Base-by-base conservation (phyloP, 805 yeast genomes). In the Yarrowia sp. region DNA sequence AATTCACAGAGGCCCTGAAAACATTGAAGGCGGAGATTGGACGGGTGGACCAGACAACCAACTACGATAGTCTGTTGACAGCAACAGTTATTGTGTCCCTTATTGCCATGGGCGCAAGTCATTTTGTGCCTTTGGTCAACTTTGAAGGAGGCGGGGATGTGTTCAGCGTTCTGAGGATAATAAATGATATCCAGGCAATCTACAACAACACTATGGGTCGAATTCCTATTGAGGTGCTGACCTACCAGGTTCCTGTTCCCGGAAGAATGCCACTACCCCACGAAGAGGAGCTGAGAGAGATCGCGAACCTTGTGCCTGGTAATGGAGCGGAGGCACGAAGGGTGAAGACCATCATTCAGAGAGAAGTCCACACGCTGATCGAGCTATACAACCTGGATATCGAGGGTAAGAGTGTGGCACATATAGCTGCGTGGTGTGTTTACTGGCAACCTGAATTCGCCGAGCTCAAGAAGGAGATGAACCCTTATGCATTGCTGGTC, bases 341-440 rank as follows among this genome's bases (percentile, higher is more conserved):
- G n/a, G 58, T 52, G 3, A 1, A 43, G 9, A 36, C 11, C 15
- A 16, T 38, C 16, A 9, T 52, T 0, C 22, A 35, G 4, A 5
- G 43, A 8, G 58, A 36, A 8, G 36, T 52, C 15, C 26, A 36
- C 32, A 36, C 58, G 5, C 36, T 52, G 22, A 12, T 7, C 5
- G 58, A 52, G 16, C 10, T 52, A 1, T 52, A 52, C 58, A 52
- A 52, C 32, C 32, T 52, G 26, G 58, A 52, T 14, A 5, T 36
- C 3, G 42, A 35, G 32, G 26, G 32, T 7, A 36, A 19, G 3
- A 15, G 58, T 38, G 58, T 35, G 3, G 15, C 58, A 1, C 58
- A 52, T 36, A 7, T 52, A 32, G 16, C 41, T 9, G 42, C 43
- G 7, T 52, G 58, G 58, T 10, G 58, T 10, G 36, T 38, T 5